Evolutionary conservation across 2,329 filamentous ascomycete genomes (phyloP).

Genomic region (Colletotrichum spaethianum): DNA sequence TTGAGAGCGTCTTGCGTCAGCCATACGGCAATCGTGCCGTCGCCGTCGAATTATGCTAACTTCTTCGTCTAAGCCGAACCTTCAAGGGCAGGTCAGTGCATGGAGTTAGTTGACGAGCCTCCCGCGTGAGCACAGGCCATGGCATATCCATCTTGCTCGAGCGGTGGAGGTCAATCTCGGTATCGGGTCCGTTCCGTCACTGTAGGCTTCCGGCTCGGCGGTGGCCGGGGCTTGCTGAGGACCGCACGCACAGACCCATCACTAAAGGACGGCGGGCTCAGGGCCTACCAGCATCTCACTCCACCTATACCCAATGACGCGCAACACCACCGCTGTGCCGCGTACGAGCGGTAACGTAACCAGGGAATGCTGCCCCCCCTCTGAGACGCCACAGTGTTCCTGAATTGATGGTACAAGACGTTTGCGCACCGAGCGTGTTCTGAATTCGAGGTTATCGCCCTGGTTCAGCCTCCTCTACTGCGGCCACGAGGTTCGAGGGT

Average conservation of each 20-base stretch:
- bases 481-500: not conserved
- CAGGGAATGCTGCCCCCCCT: too few relatives aligned
- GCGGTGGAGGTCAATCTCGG: not conserved
- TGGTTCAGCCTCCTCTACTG: not conserved
- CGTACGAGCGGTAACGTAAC: not conserved
- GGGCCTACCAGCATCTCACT: not conserved
- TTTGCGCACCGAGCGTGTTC: not conserved
- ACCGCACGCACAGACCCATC: not conserved
- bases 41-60: too few relatives aligned
- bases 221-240: not conserved
- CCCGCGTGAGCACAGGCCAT: too few relatives aligned
- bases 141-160: not conserved
- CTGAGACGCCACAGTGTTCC: not conserved
- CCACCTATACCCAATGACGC: not conserved
- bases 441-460: not conserved
- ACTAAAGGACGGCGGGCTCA: not conserved
- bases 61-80: too few relatives aligned
- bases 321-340: not conserved
- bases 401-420: not conserved
- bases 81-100: too few relatives aligned
- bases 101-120: too few relatives aligned
- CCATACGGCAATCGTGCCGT: too few relatives aligned
- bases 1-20: too few relatives aligned
- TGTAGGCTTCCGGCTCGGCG: not conserved
- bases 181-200: not conserved